Percentiles rank a stretch among this genome's conserved stretches.
Conservation (phyloP, 495 filamentous ascomycete species). For the Talaromyces nanjingensis region DNA sequence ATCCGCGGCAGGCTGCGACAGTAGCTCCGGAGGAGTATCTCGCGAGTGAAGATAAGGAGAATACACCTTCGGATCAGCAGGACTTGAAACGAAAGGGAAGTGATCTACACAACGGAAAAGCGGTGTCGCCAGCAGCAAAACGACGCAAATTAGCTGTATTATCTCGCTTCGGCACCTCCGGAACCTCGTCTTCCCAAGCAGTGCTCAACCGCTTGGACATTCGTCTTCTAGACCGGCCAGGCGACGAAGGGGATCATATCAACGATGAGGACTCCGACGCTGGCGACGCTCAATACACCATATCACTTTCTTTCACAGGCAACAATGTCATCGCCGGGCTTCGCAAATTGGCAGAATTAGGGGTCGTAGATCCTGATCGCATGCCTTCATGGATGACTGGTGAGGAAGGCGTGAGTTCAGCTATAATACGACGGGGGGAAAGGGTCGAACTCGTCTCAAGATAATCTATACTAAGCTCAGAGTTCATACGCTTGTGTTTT, state of each 20-base stretch:
- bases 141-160: conserved; percentile 52
- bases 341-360: conserved; percentile 64
- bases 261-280: conserved; percentile 11
- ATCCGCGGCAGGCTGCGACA: conserved; percentile 36
- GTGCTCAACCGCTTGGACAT: conserved; percentile 27
- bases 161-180: conserved; percentile 40
- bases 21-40: conserved; percentile 36
- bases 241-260: conserved; percentile 15
- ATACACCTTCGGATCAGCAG: conserved; percentile 20
- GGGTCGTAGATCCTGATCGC: conserved; percentile 61
- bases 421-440: conserved; percentile 56
- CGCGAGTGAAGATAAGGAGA: conserved; percentile 21
- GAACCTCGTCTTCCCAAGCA: conserved; percentile 19
- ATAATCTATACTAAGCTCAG: not conserved
- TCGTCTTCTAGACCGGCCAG: conserved; percentile 25
- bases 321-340: conserved; percentile 76
- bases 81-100: conserved; percentile 45
- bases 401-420: conserved; percentile 70
- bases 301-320: conserved; percentile 65
- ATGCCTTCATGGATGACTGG: conserved; percentile 94
- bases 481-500: not conserved
- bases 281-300: conserved; percentile 14
- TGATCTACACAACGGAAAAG: conserved; percentile 39
- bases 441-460: conserved; percentile 14
- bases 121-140: conserved; percentile 51